Evolutionary conservation across 805 yeast genomes (phyloP).

Genomic region (Tetrapisispora pingtungensis): DNA sequence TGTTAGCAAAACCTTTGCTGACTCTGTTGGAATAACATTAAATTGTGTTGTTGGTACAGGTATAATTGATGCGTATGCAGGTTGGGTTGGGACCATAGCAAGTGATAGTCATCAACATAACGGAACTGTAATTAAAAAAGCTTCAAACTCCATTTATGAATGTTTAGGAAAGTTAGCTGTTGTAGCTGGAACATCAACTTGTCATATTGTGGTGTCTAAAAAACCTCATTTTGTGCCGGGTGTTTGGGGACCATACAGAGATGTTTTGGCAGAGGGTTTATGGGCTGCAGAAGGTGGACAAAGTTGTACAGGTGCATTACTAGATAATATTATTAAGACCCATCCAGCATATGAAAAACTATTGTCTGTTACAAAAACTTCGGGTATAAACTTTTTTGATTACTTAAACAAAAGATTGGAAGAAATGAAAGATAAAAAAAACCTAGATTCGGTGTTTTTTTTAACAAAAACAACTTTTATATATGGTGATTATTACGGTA

Average conservation of each 20-base stretch:
- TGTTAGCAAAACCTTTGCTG: conserved; percentile 56
- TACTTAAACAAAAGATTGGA: conserved; percentile 70
- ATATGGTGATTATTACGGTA: conserved; percentile 95
- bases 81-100: conserved; percentile 98
- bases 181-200: conserved; percentile 96
- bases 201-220: conserved; percentile 81
- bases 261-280: conserved; percentile 76
- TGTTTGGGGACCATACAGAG: conserved; percentile 98
- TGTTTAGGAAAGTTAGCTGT: conserved; percentile 88
- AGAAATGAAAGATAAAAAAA: conserved; percentile 44
- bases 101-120: conserved; percentile 49
- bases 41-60: conserved; percentile 85
- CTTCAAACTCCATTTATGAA: conserved; percentile 38
- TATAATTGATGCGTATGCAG: conserved; percentile 96
- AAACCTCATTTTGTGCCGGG: conserved; percentile 88
- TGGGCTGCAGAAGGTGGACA: conserved; percentile 99
- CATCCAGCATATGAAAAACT: conserved; percentile 84
- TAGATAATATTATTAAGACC: conserved; percentile 76
- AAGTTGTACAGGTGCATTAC: conserved; percentile 88
- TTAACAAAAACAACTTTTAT: conserved; percentile 79
- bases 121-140: not conserved
- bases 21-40: conserved; percentile 71
- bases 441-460: conserved; percentile 62
- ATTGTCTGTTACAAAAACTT: conserved; percentile 53
- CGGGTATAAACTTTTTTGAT: conserved; percentile 70